phyloP scores from a whole-genome alignment of 805 yeast species.

The Wickerhamiella nectarea region DNA sequence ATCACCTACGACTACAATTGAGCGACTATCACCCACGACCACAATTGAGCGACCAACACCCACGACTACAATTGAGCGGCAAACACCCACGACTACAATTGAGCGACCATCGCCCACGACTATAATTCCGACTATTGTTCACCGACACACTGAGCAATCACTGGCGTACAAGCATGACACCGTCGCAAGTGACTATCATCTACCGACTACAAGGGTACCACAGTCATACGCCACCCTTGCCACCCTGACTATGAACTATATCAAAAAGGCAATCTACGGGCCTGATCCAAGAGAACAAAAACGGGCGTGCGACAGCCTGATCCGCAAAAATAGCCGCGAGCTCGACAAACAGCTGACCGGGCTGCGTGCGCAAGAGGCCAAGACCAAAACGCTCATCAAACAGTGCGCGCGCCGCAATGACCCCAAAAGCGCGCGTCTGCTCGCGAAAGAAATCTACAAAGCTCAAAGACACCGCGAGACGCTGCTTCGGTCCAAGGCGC shows the following conservation, averaged over 20 bases:
- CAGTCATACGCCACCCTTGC: too few relatives aligned
- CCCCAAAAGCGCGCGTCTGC: conserved; percentile 54
- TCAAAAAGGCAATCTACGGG: conserved; percentile 85
- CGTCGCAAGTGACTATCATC: too few relatives aligned
- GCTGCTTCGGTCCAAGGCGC: conserved; percentile 68
- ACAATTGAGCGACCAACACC: too few relatives aligned
- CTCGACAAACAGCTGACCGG: conserved; percentile 63
- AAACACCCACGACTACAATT: too few relatives aligned
- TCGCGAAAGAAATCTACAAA: conserved; percentile 69
- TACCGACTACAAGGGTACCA: too few relatives aligned
- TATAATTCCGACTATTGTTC: too few relatives aligned
- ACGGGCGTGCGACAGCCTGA: conserved; percentile 61
- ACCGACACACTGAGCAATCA: too few relatives aligned
- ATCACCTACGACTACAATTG: too few relatives aligned
- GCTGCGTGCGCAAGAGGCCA: conserved; percentile 46
- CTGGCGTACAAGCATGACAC: too few relatives aligned
- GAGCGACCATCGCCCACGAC: too few relatives aligned
- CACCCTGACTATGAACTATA: conserved; percentile 49
- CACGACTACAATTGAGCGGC: too few relatives aligned
- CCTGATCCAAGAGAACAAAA: conserved; percentile 83
- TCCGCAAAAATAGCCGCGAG: conserved; percentile 75
- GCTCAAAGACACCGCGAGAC: conserved; percentile 62
- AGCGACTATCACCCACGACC: too few relatives aligned
- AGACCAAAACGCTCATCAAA: conserved; percentile 65
- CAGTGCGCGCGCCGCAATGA: conserved; percentile 67